Evolutionary conservation across 345 rosid genomes (phyloP).

Genomic region (Eucalyptus victrix): DNA sequence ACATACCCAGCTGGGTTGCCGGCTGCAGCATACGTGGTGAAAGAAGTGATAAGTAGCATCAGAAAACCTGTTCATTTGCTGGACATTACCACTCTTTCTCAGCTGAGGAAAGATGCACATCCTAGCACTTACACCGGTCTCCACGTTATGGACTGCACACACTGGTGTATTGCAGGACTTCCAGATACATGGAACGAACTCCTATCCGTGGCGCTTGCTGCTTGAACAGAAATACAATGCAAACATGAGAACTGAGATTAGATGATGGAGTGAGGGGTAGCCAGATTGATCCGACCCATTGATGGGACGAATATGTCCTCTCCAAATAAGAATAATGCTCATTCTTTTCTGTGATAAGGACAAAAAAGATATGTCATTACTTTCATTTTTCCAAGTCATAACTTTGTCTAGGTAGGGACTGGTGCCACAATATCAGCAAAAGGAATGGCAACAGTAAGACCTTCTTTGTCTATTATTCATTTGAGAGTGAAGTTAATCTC

Average conservation of each 20-base stretch:
- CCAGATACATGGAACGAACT: constrained; percentile 61
- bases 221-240: background rate
- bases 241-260: background rate
- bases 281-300: background rate
- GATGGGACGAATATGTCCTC: background rate
- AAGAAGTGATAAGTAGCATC: constrained; percentile 20
- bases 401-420: background rate
- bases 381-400: background rate
- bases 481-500: background rate
- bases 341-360: background rate
- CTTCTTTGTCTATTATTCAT: background rate
- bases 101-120: constrained; percentile 67
- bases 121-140: constrained; percentile 37
- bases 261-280: background rate
- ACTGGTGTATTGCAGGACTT: constrained; percentile 64
- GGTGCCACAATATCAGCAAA: background rate
- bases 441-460: background rate
- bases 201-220: constrained; percentile 22
- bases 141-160: constrained; percentile 60
- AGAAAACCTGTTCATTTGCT: constrained; percentile 43
- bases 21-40: constrained; percentile 15
- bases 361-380: background rate
- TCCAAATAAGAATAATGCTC: background rate
- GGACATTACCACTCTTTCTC: constrained; percentile 51
- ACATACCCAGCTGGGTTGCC: constrained; percentile 25